Conservation (phyloP, 2,329 filamentous ascomycete species). For the Exophiala bonariae region DNA sequence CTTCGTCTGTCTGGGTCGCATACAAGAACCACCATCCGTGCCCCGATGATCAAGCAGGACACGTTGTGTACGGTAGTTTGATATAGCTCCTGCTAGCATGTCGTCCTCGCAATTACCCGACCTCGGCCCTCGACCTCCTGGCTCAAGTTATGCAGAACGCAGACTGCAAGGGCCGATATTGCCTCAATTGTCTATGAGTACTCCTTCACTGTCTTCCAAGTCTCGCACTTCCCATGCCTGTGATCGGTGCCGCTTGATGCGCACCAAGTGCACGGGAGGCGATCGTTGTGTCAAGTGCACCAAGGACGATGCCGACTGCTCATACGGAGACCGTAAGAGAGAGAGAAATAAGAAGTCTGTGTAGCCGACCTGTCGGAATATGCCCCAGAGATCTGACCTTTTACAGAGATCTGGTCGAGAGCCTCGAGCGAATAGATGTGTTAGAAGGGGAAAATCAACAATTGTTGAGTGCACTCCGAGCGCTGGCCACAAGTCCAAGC, state of each 20-base stretch:
- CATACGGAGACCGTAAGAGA: constrained; percentile 24
- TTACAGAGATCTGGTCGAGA: constrained; percentile 20
- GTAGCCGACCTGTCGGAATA: not conserved
- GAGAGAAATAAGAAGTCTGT: constrained; percentile 28
- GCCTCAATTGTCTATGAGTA: no score
- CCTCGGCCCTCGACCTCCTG: no score
- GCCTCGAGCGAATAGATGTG: constrained; percentile 13
- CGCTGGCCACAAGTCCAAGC: constrained; percentile 6
- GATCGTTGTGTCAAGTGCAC: constrained; percentile 23
- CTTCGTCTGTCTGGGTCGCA: no score
- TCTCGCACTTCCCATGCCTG: constrained; percentile 23
- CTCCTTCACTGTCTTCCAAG: no score
- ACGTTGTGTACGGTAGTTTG: no score
- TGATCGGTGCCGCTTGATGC: constrained; percentile 22
- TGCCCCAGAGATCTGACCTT: constrained; percentile 1
- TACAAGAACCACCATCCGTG: no score
- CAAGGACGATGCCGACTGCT: constrained; percentile 21
- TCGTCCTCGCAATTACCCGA: no score
- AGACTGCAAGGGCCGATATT: no score
- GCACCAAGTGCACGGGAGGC: constrained; percentile 25
- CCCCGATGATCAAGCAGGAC: no score
- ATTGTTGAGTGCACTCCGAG: constrained; percentile 14
- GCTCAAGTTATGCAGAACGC: no score
- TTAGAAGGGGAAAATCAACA: constrained; percentile 16
- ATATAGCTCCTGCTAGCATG: no score